phyloP scores from a whole-genome alignment of 1,139 yeast species.

The Geotrichum cucujoidarum region DNA sequence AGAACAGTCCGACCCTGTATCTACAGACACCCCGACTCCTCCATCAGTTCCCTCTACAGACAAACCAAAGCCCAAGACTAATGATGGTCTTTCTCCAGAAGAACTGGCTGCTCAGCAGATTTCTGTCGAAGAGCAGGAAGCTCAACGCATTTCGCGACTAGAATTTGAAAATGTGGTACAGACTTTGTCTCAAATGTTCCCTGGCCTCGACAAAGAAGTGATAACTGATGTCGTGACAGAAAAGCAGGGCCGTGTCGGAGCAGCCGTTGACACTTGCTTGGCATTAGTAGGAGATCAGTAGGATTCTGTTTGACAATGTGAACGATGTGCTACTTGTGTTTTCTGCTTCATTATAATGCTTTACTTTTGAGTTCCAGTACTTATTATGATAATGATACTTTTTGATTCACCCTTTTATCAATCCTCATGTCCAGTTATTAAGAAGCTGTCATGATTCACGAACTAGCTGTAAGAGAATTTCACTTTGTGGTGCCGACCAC shows the following conservation, averaged over 20 bases:
- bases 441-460: too few relatives aligned
- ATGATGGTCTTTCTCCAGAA: conserved; percentile 28
- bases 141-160: conserved; percentile 35
- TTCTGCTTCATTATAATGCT: too few relatives aligned
- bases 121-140: conserved; percentile 39
- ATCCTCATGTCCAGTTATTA: too few relatives aligned
- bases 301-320: too few relatives aligned
- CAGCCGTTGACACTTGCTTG: conserved; percentile 63
- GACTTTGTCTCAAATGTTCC: conserved; percentile 67
- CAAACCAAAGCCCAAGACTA: background rate
- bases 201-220: conserved; percentile 61
- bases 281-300: conserved; percentile 27
- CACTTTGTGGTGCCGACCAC: too few relatives aligned
- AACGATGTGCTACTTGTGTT: too few relatives aligned
- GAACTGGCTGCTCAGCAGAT: conserved; percentile 39
- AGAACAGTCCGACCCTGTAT: background rate
- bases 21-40: background rate
- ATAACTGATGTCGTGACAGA: conserved; percentile 65
- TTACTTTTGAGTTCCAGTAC: too few relatives aligned
- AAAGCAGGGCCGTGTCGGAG: conserved; percentile 65
- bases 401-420: too few relatives aligned
- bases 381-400: too few relatives aligned
- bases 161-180: conserved; percentile 44
- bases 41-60: background rate
- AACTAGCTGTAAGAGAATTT: too few relatives aligned